Base-by-base conservation (phyloP, 2,329 filamentous ascomycete genomes). In the Aureobasidium sp. region DNA sequence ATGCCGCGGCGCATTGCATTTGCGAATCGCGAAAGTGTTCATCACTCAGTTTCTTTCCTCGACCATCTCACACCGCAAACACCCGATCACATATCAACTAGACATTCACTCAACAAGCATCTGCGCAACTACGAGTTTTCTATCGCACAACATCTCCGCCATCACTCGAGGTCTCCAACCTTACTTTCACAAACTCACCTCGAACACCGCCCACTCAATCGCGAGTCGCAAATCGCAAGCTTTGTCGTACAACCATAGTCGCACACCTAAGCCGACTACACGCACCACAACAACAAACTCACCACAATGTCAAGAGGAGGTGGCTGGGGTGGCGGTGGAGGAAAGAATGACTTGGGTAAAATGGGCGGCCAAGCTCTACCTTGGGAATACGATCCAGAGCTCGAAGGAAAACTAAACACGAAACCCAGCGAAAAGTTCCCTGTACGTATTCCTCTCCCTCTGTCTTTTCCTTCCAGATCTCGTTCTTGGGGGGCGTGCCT, bases 321-420 rank as follows among this genome's bases (percentile, higher is more conserved):
- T 29, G 61, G 78, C 50, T 50, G 77, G 65, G 71, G 77, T 36
- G 73, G 76, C 29, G 72, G 73, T 31, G 73, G 75, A 9, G 72
- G 76, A 47, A 75, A 76, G 45, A 70, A 70, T 53, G 76, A 73
- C 56, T 73, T 75, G 9, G 74, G 79, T 64, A 78, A 76, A 67
- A 81, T 82, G 69, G 80, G 75, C 43, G 80, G 80, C 64, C 77
- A 79, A 10, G 80, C 81, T 66, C 69, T 82, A 64, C 75, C 77
- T 55, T 80, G 77, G 78, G 79, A 80, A 65, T 72, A 79, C 63
- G 77, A 80, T 66, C 74, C 80, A 48, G 77, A 80, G 29, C 74
- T 81, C 8, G 63, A 67, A 45, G 55, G 63, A 23, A 73, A 78
- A 66, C 68, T 72, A 31, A 68, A 71, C 48, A 77, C 73, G 51